Base-by-base conservation (phyloP, 208 protist genomes). In the Wallacemonas sp. region DNA sequence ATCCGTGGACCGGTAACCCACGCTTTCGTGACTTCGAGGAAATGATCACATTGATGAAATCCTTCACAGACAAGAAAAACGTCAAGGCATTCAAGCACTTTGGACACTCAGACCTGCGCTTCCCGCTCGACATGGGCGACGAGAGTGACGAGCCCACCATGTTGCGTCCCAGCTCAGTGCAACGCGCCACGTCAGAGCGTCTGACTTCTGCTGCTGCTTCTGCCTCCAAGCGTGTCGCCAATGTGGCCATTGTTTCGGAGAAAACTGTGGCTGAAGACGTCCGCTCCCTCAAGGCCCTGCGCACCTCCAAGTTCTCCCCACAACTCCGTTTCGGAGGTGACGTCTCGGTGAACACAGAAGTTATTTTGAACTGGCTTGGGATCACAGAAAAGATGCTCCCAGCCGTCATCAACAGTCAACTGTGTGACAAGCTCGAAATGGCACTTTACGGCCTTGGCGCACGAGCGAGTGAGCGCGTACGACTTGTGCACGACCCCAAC, bases 1-100 rank as follows among this genome's bases (percentile, higher is more conserved):
- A 90, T 68, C 90, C 90, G 21, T 96, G 90, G 88, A 96, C 90
- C 9, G 90, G 90, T 28, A 96, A 94, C 64, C 90, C 90, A 41
- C 82, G 85, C 49, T 91, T 93, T 47, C 75, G 76, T 31, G 90
- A 96, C 62, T 94, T 96, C 74, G 85, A 93, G 63, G 87, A 93
- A 62, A 80, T 96, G 62, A 80, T 90, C 39, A 63, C 61, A 27
- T 71, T 96, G 21, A 65, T 94, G 34, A 77, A 81, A 49, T 90
- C 86, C n/a, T 96, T 96, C 67, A 93, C 84, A 0, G 77, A 88
- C 56, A 79, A 82, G 53, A 70, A 69, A 33, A 91, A 90, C 62
- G 76, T 71, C 2, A 67, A 87, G 44, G 83, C 88, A 55, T 88
- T 96, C 46, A 78, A 91, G 31, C 72, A 81, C n/a, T 90, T 93